These are phyloP conservation scores for Eutypella sp. DNA, from an alignment of 2,329 filamentous ascomycete species.

Conservation along the genomic window DNA sequence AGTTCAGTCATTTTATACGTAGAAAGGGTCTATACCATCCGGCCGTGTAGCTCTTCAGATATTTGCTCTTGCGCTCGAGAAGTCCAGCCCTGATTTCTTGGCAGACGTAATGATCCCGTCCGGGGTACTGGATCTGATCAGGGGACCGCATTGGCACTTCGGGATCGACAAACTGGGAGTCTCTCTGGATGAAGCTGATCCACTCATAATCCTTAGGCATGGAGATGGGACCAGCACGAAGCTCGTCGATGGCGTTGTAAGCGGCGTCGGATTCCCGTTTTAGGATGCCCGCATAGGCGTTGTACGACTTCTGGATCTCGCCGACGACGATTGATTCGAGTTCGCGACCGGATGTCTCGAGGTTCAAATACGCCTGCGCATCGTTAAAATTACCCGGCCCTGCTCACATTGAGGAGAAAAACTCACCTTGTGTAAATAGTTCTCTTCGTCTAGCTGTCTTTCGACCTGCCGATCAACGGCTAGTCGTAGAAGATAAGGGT, in stretches of 20 bases:
- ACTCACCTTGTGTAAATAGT: conserved; percentile 84
- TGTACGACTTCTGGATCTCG: conserved; percentile 97
- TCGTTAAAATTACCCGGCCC: conserved; percentile 15
- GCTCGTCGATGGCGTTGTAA: conserved; percentile 71
- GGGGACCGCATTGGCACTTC: conserved; percentile 70
- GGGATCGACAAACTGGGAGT: conserved; percentile 84
- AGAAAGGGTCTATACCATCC: conserved; percentile 62
- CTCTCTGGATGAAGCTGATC: conserved; percentile 72
- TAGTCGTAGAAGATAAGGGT: conserved; percentile 83
- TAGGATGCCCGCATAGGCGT: conserved; percentile 84
- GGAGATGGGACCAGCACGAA: conserved; percentile 79
- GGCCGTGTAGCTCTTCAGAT: conserved; percentile 92
- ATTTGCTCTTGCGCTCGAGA: conserved; percentile 97
- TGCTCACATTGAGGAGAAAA: background rate
- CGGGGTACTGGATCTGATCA: conserved; percentile 85
- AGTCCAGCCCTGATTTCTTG: conserved; percentile 84
- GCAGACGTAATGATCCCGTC: conserved; percentile 76
- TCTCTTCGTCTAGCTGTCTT: conserved; percentile 92
- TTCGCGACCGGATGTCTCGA: conserved; percentile 90
- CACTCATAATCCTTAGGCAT: conserved; percentile 95
- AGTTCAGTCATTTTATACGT: background rate
- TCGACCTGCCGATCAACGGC: conserved; percentile 87
- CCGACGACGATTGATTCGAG: conserved; percentile 94
- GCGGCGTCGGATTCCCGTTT: conserved; percentile 85
- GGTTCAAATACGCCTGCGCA: conserved; percentile 78